phyloP scores from a whole-genome alignment of 495 filamentous ascomycete species.

The Trichoderma parareesei region DNA sequence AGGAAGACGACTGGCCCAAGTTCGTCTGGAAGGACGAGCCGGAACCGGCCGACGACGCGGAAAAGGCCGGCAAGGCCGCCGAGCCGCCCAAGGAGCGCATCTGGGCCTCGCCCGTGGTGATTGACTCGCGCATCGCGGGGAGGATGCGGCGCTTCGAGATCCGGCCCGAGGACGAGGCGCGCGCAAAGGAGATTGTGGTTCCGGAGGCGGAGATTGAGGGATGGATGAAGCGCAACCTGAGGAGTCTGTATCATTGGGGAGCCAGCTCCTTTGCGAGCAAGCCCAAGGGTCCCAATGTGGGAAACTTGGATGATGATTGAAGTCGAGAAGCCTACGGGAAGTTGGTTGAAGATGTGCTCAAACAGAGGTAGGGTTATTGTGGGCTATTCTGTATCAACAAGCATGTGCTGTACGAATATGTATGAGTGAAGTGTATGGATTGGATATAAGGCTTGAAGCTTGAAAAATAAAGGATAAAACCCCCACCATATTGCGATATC shows the following conservation, averaged over 20 bases:
- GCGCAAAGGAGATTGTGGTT: slow-evolving; percentile 51
- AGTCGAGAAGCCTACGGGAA: too few species aligned
- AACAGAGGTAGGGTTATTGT: not conserved
- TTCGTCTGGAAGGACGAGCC: slow-evolving; percentile 56
- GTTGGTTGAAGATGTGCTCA: too few species aligned
- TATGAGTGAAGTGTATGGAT: not conserved
- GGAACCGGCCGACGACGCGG: slow-evolving; percentile 33
- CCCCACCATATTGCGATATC: not conserved
- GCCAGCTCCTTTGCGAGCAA: slow-evolving; percentile 18
- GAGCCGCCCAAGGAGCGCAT: slow-evolving; percentile 45
- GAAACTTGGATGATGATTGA: slow-evolving; percentile 19
- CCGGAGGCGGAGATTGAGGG: slow-evolving; percentile 62
- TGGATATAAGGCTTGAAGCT: not conserved
- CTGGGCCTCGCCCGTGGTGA: slow-evolving; percentile 67
- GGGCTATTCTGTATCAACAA: not conserved
- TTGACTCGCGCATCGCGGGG: slow-evolving; percentile 68
- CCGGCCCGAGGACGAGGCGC: slow-evolving; percentile 55
- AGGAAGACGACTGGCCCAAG: slow-evolving; percentile 88
- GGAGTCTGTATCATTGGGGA: slow-evolving; percentile 38
- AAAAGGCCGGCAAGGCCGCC: slow-evolving; percentile 15
- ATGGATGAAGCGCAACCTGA: slow-evolving; percentile 44
- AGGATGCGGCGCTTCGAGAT: slow-evolving; percentile 77
- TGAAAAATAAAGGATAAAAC: not conserved
- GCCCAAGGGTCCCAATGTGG: slow-evolving; percentile 18
- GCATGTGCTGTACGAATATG: slow-evolving; percentile 1